A percentile compares a stretch with the other conserved stretches of the same genome.
Conservation (phyloP, 1,284 basidiomycete genomes). For the Ustilago trichophora region DNA sequence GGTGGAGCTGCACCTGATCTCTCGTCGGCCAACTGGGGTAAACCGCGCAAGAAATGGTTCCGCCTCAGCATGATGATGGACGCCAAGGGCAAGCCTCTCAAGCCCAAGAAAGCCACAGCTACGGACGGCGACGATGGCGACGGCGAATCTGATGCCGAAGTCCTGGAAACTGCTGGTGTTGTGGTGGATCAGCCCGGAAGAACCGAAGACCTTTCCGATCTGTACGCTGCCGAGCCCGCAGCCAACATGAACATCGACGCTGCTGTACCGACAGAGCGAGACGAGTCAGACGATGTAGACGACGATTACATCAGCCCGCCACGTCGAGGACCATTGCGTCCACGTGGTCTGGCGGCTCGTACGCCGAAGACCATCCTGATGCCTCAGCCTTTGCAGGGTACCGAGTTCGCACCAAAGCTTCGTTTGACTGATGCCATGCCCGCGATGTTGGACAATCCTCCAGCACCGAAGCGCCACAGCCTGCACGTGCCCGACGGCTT, state of each 20-base stretch:
- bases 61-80: conserved; percentile 46
- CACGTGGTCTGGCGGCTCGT: conserved; percentile 45
- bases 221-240: conserved; percentile 25
- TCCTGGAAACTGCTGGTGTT: conserved; percentile 3
- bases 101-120: conserved; percentile 19
- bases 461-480: conserved; percentile 27
- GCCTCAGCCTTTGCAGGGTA: conserved; percentile 55
- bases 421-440: conserved; percentile 20
- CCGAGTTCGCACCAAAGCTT: conserved; percentile 39
- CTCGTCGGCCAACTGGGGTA: conserved; percentile 49
- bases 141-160: conserved; percentile 35
- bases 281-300: conserved; percentile 40
- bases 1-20: conserved; percentile 33
- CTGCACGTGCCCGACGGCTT: conserved; percentile 60
- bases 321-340: conserved; percentile 50
- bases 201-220: conserved; percentile 17
- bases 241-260: conserved; percentile 10
- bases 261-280: not conserved
- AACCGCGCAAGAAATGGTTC: conserved; percentile 53
- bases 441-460: not conserved
- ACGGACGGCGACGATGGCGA: conserved; percentile 27
- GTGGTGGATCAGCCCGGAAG: too few species aligned
- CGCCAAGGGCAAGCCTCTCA: conserved; percentile 27
- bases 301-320: conserved; percentile 56
- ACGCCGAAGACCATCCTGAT: conserved; percentile 51